Evolutionary conservation across 148 eudicot species (phyloP).

Genomic region (Linanthus parryae): DNA sequence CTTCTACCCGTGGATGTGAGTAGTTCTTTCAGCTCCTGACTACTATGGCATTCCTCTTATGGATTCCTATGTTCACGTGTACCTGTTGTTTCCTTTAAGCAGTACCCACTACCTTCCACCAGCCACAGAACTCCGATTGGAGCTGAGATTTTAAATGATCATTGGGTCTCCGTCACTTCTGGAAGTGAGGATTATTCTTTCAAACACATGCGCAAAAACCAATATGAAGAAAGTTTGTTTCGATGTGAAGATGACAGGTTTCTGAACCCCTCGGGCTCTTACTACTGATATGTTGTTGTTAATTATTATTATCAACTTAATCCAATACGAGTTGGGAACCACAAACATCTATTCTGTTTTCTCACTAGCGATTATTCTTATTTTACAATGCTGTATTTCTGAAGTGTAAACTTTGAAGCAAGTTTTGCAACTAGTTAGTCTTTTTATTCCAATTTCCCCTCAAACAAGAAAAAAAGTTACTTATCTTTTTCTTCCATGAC

Average conservation of each 20-base stretch:
- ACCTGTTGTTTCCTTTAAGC: slow-evolving; percentile 20
- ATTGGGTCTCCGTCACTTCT: slow-evolving; percentile 97
- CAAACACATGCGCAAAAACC: slow-evolving; percentile 98
- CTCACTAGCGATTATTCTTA: too few relatives aligned
- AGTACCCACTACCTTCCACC: slow-evolving; percentile 83
- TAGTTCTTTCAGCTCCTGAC: slow-evolving; percentile 1
- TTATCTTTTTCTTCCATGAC: neutral
- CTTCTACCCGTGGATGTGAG: slow-evolving; percentile 86
- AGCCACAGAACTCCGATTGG: slow-evolving; percentile 82
- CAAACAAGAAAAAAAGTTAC: too few relatives aligned
- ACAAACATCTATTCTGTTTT: too few relatives aligned
- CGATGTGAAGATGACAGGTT: slow-evolving; percentile 99
- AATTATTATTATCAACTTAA: too few relatives aligned
- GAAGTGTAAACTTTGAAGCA: neutral
- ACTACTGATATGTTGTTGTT: neutral
- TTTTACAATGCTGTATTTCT: too few relatives aligned
- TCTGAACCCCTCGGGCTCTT: neutral
- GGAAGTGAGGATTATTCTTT: slow-evolving; percentile 98
- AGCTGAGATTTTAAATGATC: slow-evolving; percentile 69
- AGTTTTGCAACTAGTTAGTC: too few relatives aligned
- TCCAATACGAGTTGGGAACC: neutral
- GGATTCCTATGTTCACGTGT: slow-evolving; percentile 6
- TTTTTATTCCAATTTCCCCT: too few relatives aligned
- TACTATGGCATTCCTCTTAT: slow-evolving; percentile 5
- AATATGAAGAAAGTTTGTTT: slow-evolving; percentile 93